Evolutionary conservation across 2,329 filamentous ascomycete species (phyloP).

Genomic region (Lachnellula arida): DNA sequence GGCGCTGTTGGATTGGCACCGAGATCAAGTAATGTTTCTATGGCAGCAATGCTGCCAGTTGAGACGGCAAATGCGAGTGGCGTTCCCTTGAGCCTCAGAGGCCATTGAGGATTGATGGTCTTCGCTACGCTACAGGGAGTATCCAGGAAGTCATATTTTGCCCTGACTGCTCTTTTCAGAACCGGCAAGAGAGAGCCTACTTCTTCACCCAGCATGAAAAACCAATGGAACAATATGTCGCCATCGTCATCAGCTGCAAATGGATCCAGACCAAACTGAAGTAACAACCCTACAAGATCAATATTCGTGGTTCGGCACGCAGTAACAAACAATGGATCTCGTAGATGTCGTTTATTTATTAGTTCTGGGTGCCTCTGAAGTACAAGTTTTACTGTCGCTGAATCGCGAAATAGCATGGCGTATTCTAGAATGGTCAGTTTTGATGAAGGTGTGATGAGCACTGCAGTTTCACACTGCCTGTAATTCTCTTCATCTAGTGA

Average conservation of each 20-base stretch:
- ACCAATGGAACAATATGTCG: neutral
- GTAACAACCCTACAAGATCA: neutral
- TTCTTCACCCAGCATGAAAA: slow-evolving; percentile 3
- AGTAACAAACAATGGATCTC: no score
- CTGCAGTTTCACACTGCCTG: no score
- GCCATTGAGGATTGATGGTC: neutral
- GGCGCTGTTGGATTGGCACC: neutral
- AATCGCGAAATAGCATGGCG: neutral
- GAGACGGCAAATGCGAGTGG: neutral
- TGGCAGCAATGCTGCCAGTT: neutral
- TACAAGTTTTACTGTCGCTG: no score
- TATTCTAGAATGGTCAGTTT: neutral
- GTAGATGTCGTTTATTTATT: no score
- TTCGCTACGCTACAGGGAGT: neutral
- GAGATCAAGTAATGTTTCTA: neutral
- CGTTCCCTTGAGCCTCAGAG: neutral
- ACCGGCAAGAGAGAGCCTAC: neutral
- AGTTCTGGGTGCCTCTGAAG: no score
- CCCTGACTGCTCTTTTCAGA: neutral
- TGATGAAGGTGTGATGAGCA: neutral
- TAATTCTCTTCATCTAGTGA: no score
- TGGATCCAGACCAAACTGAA: neutral
- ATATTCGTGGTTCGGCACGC: no score
- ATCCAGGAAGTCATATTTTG: neutral
- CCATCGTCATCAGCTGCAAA: neutral